Percentiles rank a stretch among this genome's conserved stretches.
phyloP scores from a whole-genome alignment of 352 stramenopile species.

The Phytophthora crassamura region DNA sequence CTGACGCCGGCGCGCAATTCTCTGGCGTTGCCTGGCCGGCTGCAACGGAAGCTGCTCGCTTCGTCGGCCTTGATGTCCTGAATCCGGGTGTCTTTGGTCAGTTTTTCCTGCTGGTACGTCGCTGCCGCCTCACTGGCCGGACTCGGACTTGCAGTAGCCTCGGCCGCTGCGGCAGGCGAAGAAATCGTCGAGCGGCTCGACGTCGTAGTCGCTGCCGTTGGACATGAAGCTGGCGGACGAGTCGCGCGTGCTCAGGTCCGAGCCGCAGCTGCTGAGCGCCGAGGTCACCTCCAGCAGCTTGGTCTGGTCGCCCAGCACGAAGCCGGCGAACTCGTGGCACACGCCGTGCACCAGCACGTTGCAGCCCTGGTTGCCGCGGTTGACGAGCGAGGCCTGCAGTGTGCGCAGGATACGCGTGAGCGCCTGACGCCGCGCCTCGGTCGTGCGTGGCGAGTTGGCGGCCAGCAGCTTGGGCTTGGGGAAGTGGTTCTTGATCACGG shows the following conservation, averaged over 20 bases:
- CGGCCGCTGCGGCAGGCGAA: constrained; percentile 27
- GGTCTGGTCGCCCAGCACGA: constrained; percentile 36
- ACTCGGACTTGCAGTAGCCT: constrained; percentile 41
- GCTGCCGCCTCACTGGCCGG: constrained; percentile 25
- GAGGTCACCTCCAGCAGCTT: constrained; percentile 22
- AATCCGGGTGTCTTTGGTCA: no score
- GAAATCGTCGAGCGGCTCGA: constrained; percentile 21
- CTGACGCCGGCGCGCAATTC: no score
- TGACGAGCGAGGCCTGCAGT: constrained; percentile 36
- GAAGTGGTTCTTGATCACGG: constrained; percentile 48
- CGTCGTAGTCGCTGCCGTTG: constrained; percentile 20
- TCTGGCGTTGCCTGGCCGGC: no score
- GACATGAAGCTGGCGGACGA: constrained; percentile 35
- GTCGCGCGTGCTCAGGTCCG: constrained; percentile 33
- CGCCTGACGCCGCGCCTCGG: constrained; percentile 34
- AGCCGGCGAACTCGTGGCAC: constrained; percentile 35
- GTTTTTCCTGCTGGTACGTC: neutral
- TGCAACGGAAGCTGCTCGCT: no score
- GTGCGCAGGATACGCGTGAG: constrained; percentile 37
- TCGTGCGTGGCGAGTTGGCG: constrained; percentile 32
- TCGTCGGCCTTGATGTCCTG: no score
- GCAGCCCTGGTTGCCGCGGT: constrained; percentile 43
- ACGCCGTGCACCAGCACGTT: constrained; percentile 34
- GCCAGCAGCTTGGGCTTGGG: constrained; percentile 36
- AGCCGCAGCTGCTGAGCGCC: constrained; percentile 29